Conservation (phyloP, 2,329 filamentous ascomycete genomes). For the Cladobotryum mycophilum region DNA sequence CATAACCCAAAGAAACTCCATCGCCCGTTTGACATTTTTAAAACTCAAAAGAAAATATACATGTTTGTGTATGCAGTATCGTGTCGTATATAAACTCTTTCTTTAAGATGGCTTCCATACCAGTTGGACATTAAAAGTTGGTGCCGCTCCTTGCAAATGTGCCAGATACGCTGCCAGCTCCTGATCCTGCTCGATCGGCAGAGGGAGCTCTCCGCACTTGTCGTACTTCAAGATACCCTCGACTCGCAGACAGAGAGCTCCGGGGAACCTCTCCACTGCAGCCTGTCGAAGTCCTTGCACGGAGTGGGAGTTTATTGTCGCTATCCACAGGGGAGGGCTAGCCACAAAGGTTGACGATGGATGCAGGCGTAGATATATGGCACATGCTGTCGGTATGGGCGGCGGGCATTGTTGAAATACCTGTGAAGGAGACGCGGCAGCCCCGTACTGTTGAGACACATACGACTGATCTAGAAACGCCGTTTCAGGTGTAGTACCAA, state of each 20-base stretch:
- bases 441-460: conserved; percentile 23
- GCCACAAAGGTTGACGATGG: conserved; percentile 52
- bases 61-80: no score
- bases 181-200: conserved; percentile 62
- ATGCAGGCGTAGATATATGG: conserved; percentile 65
- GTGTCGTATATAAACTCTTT: no score
- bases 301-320: conserved; percentile 51
- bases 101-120: conserved; percentile 23
- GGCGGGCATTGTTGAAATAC: conserved; percentile 20
- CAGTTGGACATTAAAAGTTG: conserved; percentile 39
- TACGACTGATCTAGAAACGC: conserved; percentile 30
- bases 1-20: no score
- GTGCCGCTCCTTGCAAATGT: conserved; percentile 46
- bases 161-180: conserved; percentile 67
- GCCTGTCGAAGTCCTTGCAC: conserved; percentile 58
- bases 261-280: conserved; percentile 55
- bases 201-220: conserved; percentile 53
- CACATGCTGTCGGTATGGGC: conserved; percentile 30
- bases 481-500: conserved; percentile 32
- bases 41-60: no score
- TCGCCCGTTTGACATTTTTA: no score
- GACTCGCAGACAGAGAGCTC: conserved; percentile 51
- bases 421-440: conserved; percentile 17
- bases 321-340: conserved; percentile 56
- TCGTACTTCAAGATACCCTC: conserved; percentile 60